Percentiles rank a stretch among this genome's conserved stretches.
Conservation (phyloP, 805 yeast species). For the Nakazawaea ernobii region DNA sequence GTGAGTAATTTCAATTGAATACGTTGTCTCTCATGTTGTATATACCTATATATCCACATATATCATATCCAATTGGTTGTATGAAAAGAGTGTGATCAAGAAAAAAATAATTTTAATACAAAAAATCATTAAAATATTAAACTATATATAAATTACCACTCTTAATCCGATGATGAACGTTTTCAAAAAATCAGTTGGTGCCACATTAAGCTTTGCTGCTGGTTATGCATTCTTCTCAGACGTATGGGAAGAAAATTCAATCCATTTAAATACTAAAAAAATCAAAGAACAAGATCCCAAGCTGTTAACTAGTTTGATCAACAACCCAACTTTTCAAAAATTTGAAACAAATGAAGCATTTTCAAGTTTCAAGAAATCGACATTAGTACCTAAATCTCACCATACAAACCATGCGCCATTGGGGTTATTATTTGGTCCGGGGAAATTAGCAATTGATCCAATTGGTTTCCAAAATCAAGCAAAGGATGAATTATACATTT, state of each 20-base stretch:
- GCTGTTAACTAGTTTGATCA: background rate
- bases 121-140: too few species aligned
- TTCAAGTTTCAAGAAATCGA: slow-evolving; percentile 23
- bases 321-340: background rate
- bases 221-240: slow-evolving; percentile 7
- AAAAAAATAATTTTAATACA: background rate
- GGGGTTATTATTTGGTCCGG: slow-evolving; percentile 65
- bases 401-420: slow-evolving; percentile 59
- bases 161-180: slow-evolving; percentile 1
- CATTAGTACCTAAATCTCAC: slow-evolving; percentile 53
- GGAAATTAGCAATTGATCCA: slow-evolving; percentile 72
- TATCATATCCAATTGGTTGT: too few species aligned
- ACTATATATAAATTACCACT: too few species aligned
- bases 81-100: too few species aligned
- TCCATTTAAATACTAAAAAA: slow-evolving; percentile 7
- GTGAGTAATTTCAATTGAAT: background rate
- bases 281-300: slow-evolving; percentile 1
- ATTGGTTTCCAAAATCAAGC: slow-evolving; percentile 48
- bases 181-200: background rate
- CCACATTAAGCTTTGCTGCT: background rate
- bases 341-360: background rate
- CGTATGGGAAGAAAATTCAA: slow-evolving; percentile 9
- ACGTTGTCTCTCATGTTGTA: too few species aligned
- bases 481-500: slow-evolving; percentile 51
- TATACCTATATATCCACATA: too few species aligned